A percentile compares a stretch with the other conserved stretches of the same genome.
These are phyloP conservation scores for Erysimum pusillum DNA, from an alignment of 441 rosid species.

Conservation along the genomic window DNA sequence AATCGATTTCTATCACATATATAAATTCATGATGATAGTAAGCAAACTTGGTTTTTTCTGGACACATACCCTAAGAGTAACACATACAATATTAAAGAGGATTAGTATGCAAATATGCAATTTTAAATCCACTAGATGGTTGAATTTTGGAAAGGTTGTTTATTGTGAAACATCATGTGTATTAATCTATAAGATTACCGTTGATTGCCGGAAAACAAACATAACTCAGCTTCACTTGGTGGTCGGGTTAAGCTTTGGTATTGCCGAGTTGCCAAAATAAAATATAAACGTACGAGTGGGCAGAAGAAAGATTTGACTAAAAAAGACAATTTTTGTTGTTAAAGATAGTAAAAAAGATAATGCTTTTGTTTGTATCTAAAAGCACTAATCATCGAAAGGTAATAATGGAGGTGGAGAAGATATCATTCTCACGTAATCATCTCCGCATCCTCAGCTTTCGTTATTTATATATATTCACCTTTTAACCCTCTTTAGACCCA, in stretches of 20 bases:
- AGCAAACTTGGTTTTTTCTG: neutral
- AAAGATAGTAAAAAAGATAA: neutral
- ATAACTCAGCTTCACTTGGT: no score
- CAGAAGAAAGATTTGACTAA: conserved; percentile 29
- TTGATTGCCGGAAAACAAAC: no score
- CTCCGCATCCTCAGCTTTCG: conserved; percentile 19
- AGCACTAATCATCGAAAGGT: conserved; percentile 18
- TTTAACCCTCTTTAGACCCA: neutral
- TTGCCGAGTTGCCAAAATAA: neutral
- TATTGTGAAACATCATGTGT: no score
- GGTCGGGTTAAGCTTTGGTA: neutral
- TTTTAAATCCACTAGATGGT: no score
- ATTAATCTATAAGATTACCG: no score
- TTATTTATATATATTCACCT: no score
- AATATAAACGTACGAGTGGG: neutral
- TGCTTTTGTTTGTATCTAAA: conserved; percentile 35
- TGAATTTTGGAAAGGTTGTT: no score
- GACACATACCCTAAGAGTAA: no score
- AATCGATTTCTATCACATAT: neutral
- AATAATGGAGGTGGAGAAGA: conserved; percentile 50
- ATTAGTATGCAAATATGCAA: no score
- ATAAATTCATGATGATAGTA: neutral
- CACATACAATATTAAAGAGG: no score
- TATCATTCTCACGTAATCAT: conserved; percentile 39
- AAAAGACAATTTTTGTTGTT: neutral